Conservation (phyloP, 495 filamentous ascomycete species). For the Xylaria intraflava region DNA sequence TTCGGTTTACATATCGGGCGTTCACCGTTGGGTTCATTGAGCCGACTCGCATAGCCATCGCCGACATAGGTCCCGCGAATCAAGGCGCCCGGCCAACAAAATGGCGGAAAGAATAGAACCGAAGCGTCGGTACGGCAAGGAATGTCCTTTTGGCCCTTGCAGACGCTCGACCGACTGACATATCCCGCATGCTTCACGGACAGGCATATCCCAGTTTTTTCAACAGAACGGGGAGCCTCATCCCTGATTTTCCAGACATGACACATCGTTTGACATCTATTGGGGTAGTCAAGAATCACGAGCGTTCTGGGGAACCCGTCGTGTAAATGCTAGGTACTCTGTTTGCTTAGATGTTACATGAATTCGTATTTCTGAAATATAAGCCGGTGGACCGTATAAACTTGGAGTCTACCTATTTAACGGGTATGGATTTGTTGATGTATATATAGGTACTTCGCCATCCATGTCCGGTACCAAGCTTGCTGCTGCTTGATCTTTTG, state of each 20-base stretch:
- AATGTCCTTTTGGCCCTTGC: background rate
- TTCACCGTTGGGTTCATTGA: background rate
- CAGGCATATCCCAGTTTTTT: background rate
- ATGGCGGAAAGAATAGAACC: background rate
- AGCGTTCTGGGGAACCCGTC: no score
- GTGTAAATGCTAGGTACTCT: no score
- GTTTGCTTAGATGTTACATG: background rate
- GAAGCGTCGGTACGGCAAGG: background rate
- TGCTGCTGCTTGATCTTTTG: background rate
- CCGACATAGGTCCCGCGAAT: background rate
- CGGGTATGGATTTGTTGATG: background rate
- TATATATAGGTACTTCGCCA: background rate
- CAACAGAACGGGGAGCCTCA: background rate
- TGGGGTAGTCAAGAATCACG: background rate
- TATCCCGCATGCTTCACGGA: background rate
- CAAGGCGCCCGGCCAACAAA: background rate
- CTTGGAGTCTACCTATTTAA: background rate
- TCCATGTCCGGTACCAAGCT: background rate
- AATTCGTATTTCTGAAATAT: background rate
- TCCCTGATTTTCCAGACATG: background rate
- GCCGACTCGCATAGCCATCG: background rate
- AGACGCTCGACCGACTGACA: background rate
- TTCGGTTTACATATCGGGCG: background rate
- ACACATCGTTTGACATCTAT: background rate
- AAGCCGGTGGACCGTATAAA: background rate